Evolutionary conservation across 768 basidiomycete genomes (phyloP).

Genomic region (Leccinellum luteum): DNA sequence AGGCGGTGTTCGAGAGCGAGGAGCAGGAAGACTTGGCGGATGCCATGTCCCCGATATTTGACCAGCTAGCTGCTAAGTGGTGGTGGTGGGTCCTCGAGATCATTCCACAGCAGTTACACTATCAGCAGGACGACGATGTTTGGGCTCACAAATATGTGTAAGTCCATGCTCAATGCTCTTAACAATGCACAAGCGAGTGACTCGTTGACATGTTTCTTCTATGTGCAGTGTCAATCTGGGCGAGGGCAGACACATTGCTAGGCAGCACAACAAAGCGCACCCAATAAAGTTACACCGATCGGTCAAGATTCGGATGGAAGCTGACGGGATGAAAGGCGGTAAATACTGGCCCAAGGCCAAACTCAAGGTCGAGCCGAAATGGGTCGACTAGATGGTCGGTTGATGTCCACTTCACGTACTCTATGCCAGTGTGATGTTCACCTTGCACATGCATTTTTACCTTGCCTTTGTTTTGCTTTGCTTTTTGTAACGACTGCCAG

Average conservation of each 20-base stretch:
- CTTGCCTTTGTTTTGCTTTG: background rate
- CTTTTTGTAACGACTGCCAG: background rate
- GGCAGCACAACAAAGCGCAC: slow-evolving; percentile 33
- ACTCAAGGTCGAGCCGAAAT: slow-evolving; percentile 35
- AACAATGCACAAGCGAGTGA: background rate
- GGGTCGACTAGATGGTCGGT: slow-evolving; percentile 36
- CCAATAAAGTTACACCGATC: slow-evolving; percentile 48
- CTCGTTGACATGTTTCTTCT: background rate
- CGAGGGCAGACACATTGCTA: slow-evolving; percentile 40
- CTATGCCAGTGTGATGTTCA: background rate
- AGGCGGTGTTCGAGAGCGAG: slow-evolving; percentile 37
- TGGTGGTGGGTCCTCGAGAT: slow-evolving; percentile 70
- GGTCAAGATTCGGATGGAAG: slow-evolving; percentile 52
- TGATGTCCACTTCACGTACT: no score
- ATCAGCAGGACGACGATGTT: slow-evolving; percentile 21
- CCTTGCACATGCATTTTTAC: background rate
- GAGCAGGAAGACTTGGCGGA: slow-evolving; percentile 66
- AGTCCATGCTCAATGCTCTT: background rate
- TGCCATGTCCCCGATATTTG: slow-evolving; percentile 49
- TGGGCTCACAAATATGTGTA: slow-evolving; percentile 21
- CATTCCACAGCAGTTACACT: slow-evolving; percentile 37
- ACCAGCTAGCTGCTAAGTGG: slow-evolving; percentile 49
- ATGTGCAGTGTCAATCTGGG: slow-evolving; percentile 37
- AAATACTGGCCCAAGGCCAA: slow-evolving; percentile 43
- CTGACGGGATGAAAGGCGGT: slow-evolving; percentile 31